phyloP scores from a whole-genome alignment of 345 rosid genomes.

The Raphanus sativus region DNA sequence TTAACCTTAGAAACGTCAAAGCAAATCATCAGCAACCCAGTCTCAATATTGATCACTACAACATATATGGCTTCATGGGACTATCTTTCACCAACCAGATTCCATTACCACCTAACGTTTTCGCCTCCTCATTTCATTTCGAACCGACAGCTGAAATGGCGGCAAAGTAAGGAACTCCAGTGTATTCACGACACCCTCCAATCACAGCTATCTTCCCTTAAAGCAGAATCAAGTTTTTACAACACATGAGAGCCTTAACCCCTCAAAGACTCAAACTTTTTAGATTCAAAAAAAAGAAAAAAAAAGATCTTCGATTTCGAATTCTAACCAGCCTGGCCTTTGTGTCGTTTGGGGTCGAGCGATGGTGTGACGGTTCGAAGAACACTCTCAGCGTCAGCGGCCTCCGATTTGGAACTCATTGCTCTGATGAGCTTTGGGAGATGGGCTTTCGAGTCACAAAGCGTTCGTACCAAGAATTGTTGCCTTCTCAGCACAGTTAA shows the following conservation, averaged over 20 bases:
- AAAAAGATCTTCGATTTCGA: not conserved
- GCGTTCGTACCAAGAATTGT: slow-evolving; percentile 33
- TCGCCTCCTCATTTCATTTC: slow-evolving; percentile 17
- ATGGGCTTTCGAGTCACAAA: slow-evolving; percentile 33
- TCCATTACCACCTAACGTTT: slow-evolving; percentile 16
- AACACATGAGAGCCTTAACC: not conserved
- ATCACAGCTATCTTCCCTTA: slow-evolving; percentile 52
- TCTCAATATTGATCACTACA: not conserved
- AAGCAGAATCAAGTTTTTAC: not conserved
- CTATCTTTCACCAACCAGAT: slow-evolving; percentile 27
- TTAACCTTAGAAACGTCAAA: slow-evolving; percentile 31
- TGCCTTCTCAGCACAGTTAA: too few species aligned
- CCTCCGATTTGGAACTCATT: slow-evolving; percentile 49
- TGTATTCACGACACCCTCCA: slow-evolving; percentile 97
- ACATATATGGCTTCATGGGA: slow-evolving; percentile 27
- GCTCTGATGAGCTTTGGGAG: slow-evolving; percentile 36
- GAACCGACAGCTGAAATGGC: slow-evolving; percentile 97
- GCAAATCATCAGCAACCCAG: slow-evolving; percentile 31
- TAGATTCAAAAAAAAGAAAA: not conserved
- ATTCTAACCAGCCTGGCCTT: slow-evolving; percentile 91
- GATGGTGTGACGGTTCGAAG: slow-evolving; percentile 63
- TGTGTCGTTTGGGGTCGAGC: slow-evolving; percentile 61
- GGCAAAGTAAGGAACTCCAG: slow-evolving; percentile 96
- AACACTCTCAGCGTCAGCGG: slow-evolving; percentile 56
- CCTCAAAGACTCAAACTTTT: too few species aligned